Conservation (phyloP, 805 yeast genomes). For the Candida morakotiae region DNA sequence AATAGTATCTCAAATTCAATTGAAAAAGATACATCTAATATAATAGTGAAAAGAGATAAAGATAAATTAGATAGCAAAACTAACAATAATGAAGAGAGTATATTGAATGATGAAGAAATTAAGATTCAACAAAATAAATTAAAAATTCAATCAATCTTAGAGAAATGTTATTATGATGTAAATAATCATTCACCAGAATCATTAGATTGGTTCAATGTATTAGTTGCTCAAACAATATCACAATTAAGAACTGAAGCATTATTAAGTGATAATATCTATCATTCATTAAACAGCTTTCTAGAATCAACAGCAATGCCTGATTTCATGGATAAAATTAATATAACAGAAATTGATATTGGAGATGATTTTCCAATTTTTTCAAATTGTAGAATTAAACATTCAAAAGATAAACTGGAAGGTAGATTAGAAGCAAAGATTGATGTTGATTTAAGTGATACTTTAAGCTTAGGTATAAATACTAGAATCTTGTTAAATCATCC, state of each 20-base stretch:
- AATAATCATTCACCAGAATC: constrained; percentile 85
- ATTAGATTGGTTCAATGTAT: constrained; percentile 93
- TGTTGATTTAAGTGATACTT: constrained; percentile 82
- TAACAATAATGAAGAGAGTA: constrained; percentile 11
- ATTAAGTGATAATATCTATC: constrained; percentile 76
- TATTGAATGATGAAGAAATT: constrained; percentile 11
- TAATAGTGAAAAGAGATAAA: constrained; percentile 30
- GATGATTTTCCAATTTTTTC: constrained; percentile 94
- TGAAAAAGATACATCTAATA: constrained; percentile 23
- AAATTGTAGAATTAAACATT: constrained; percentile 76
- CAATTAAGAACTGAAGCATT: constrained; percentile 89
- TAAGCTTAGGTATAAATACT: constrained; percentile 84
- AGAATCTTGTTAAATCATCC: constrained; percentile 77
- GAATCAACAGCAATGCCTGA: constrained; percentile 66
- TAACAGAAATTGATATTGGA: constrained; percentile 89
- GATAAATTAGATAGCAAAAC: constrained; percentile 11
- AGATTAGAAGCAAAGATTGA: constrained; percentile 82
- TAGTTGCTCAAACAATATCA: constrained; percentile 84
- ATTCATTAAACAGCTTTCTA: constrained; percentile 68
- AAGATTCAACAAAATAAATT: constrained; percentile 12
- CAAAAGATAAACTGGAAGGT: constrained; percentile 44
- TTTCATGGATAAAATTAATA: constrained; percentile 69
- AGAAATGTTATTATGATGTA: constrained; percentile 90
- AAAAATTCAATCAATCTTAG: constrained; percentile 53
- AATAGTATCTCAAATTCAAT: constrained; percentile 33